Evolutionary conservation across 2,329 filamentous ascomycete genomes (phyloP), one percentile per base, ranked within the genome.

Genomic region (Cladophialophora psammophila): DNA sequence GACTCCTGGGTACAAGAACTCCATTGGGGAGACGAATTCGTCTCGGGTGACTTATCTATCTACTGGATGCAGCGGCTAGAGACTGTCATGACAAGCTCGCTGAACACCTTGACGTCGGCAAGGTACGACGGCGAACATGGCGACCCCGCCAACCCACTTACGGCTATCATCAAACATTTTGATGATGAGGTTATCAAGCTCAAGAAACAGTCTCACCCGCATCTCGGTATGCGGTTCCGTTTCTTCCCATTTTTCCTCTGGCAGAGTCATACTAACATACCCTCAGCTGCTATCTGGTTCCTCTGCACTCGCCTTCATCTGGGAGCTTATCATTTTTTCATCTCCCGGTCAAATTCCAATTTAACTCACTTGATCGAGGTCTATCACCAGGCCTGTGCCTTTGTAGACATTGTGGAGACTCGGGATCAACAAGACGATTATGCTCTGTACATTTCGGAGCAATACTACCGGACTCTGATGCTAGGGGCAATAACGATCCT

Each of bases 251-350:
- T 10, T 48, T 18, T 48, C n/a, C n/a, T n/a, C n/a, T n/a, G n/a
- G n/a, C n/a, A n/a, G n/a, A n/a, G n/a, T n/a, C n/a, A n/a, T n/a
- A n/a, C n/a, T n/a, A n/a, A n/a, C n/a, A n/a, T n/a, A n/a, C n/a
- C n/a, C n/a, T n/a, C n/a, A n/a, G n/a, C n/a, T n/a, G n/a, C n/a
- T n/a, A n/a, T n/a, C n/a, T n/a, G n/a, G n/a, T n/a, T n/a, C n/a
- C n/a, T n/a, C n/a, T n/a, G n/a, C n/a, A n/a, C n/a, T n/a, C n/a
- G n/a, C n/a, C n/a, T 63, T 1, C 54, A 63, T 35, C 13, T 54
- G 2, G 36, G 36, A 12, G 26, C 64, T 1, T 66, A 58, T 52
- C 40, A 66, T 40, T 66, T 66, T 32, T 63, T 58, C 18, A 34
- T n/a, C 13, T 32, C 15, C 10, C 34, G 7, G 2, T 26, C 12